Evolutionary conservation across 768 basidiomycete species (phyloP), one percentile per base, ranked within the genome.

Genomic region (Pisolithus albus): DNA sequence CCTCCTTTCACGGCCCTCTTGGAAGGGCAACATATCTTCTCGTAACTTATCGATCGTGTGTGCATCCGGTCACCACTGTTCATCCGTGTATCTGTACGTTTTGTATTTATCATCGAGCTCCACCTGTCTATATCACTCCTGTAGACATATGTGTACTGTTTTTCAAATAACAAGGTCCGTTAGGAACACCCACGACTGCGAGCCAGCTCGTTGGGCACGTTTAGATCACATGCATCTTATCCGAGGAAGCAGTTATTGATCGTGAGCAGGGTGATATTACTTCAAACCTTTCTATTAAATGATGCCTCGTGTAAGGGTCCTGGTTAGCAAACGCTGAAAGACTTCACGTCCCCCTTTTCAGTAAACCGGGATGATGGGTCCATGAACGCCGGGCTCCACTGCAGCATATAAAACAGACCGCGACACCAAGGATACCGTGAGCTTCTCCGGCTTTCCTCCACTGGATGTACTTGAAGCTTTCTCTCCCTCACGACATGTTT

Each of bases 1-100:
- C 83, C 84, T 21, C 88, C 88, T 0, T 89, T 84, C 68, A 77
- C 87, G 57, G 83, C 72, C 41, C 73, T 89, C 51, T 70, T 88
- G 41, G 71, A 78, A 47, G 72, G 76, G 56, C 63, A 57, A 43
- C 57, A 52, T 51, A 56, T 47, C 23, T 46, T 64, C 49, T 50
- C 53, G 54, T 68, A 67, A 69, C 52, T 65, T 61, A 59, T 68
- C 6, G 16, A 52, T 54, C 58, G 56, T 68, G 52, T 59, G 65
- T 60, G 34, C 34, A 61, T 64, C 41, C 39, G 56, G 47, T 47
- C 52, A 50, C 46, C 38, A 50, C 47, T 38, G 46, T 38, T 46
- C 43, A 52, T 50, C 48, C 46, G 47, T 69, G 59, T 69, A 67
- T 67, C 64, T 59, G 50, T 69, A 59, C 57, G 54, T 10, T 56